A percentile compares a stretch with the other conserved stretches of the same genome.
Conservation (phyloP, 1,284 basidiomycete genomes). For the Puccinia novopanici region DNA sequence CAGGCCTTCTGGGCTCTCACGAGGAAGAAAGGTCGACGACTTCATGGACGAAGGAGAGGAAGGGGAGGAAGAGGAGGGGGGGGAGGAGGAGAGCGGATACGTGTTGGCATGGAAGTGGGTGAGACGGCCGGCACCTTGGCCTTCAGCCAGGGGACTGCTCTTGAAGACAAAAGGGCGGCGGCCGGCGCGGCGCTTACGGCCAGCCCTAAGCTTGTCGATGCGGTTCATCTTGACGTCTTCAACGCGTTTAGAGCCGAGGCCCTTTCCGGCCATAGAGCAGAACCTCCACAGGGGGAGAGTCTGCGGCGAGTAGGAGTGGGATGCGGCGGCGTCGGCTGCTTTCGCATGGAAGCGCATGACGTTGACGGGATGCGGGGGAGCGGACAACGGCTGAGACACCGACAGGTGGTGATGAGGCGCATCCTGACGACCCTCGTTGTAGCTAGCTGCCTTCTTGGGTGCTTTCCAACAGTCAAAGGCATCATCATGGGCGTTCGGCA, state of each 20-base stretch:
- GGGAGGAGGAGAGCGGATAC: neutral
- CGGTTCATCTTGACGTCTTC: slow-evolving; percentile 47
- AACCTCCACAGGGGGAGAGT: slow-evolving; percentile 15
- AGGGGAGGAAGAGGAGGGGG: no score
- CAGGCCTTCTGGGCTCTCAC: neutral
- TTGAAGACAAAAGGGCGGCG: slow-evolving; percentile 45
- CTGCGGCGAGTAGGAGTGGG: neutral
- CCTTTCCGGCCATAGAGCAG: slow-evolving; percentile 21
- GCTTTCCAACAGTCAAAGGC: neutral
- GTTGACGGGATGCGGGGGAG: neutral
- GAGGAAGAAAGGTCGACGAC: neutral
- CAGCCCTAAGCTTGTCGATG: slow-evolving; percentile 33
- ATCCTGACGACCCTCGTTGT: slow-evolving; percentile 3
- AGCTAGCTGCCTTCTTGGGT: neutral
- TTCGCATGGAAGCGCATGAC: neutral
- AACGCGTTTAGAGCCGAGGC: slow-evolving; percentile 25
- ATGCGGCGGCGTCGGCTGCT: neutral
- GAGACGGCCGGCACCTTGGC: slow-evolving; percentile 31
- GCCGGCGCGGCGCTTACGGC: slow-evolving; percentile 17
- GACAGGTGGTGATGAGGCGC: neutral
- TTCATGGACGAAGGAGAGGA: neutral
- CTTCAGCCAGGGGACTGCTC: slow-evolving; percentile 46
- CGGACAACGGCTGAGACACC: neutral
- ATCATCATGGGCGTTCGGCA: neutral
- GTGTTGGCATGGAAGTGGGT: slow-evolving; percentile 29